Conservation (phyloP, 345 rosid species). For the Corchorus capsularis region DNA sequence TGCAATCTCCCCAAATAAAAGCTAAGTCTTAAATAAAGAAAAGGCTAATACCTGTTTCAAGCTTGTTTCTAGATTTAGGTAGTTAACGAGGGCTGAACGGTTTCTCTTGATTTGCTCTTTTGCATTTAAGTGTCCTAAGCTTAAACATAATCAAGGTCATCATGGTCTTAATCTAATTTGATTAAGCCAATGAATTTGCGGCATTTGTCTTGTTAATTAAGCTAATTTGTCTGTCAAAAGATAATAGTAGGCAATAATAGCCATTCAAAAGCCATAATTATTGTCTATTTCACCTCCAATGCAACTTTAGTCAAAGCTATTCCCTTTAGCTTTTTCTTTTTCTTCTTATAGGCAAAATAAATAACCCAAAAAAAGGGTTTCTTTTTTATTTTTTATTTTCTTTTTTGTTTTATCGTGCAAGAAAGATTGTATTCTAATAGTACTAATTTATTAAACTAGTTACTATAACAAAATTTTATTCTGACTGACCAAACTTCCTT, state of each 20-base stretch:
- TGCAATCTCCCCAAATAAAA: not conserved
- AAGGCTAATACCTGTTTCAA: not conserved
- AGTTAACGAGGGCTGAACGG: not conserved
- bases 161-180: not conserved
- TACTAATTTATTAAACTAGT: not conserved
- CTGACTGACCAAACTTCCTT: too few relatives aligned
- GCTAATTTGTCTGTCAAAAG: constrained; percentile 12
- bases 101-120: not conserved
- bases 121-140: not conserved
- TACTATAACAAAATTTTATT: too few relatives aligned
- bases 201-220: constrained; percentile 4
- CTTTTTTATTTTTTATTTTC: too few relatives aligned
- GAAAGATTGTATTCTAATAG: not conserved
- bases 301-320: constrained; percentile 12
- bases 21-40: too few relatives aligned
- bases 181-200: not conserved
- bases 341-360: not conserved
- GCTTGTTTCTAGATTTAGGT: not conserved
- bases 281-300: not conserved
- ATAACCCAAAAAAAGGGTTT: not conserved
- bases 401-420: not conserved
- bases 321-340: constrained; percentile 10
- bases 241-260: not conserved
- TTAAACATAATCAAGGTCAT: not conserved
- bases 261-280: constrained; percentile 16